Evolutionary conservation across 139 green algal species (phyloP), one percentile per base, ranked within the genome.

Genomic region (Closterium sp.): DNA sequence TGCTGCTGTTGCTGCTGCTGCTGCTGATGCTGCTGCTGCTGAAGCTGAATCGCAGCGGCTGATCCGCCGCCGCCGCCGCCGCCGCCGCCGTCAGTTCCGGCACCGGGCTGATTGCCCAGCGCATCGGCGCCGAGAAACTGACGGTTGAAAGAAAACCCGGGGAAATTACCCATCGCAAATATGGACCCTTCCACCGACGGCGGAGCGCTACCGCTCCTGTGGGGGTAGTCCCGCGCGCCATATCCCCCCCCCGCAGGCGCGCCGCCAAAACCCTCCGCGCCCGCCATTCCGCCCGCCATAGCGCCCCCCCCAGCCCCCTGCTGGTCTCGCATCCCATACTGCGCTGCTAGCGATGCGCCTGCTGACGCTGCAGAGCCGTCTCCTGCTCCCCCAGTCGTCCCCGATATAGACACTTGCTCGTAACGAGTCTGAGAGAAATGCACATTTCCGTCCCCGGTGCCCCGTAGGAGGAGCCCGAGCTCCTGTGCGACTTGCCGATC

Each of bases 141-240:
- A 79, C 62, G 62, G 62, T 79, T 79, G 62, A 79, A 79, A 22
- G 62, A 27, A 79, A 79, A 79, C 62, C 62, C 62, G 17, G 62
- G 62, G 62, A 79, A 79, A 24, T 79, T 79, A 79, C 62, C 89
- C 31, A 92, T 30, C 79, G 79, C 88, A 31, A 29, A 21, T 6
- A 94, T 24, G 4, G 34, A 91, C 13, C 34, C 89, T 93, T 94
- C 92, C 11, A 94, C 90, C 24, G 86, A 88, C 31, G 92, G 92
- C 27, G 92, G 92, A 28, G 92, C 92, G 29, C 92, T 94, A 2
- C 92, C 92, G 86, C 92, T 94, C 22, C 92, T 42, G 28, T 94
- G 92, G 70, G 84, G 89, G 34, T 91, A 31, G 93, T 94, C 92
- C 28, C 28, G 89, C 32, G 32, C 87, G 62, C 62, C 62, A 79